Evolutionary conservation across 306 rosid species (phyloP).

Genomic region (Fragaria iinumae): DNA sequence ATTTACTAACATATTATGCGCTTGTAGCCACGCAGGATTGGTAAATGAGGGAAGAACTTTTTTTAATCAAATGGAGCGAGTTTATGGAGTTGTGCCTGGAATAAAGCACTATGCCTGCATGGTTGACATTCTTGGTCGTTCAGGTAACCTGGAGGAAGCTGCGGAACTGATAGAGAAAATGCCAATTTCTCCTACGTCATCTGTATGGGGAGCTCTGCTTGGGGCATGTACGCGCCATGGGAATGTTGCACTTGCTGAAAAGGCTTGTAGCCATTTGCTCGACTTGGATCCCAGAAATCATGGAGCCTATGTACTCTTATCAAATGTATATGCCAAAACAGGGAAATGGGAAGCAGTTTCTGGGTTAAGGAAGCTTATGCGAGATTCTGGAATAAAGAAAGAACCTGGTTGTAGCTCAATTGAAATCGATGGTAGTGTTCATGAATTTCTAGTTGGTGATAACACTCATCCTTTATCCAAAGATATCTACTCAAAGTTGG

Average conservation of each 20-base stretch:
- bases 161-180: conserved; percentile 41
- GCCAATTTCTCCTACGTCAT: conserved; percentile 44
- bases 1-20: conserved; percentile 54
- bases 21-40: conserved; percentile 60
- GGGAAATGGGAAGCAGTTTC: conserved; percentile 65
- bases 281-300: conserved; percentile 58
- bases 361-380: conserved; percentile 52
- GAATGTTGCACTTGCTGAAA: conserved; percentile 55
- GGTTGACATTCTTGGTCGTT: conserved; percentile 56
- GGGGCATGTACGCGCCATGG: conserved; percentile 53
- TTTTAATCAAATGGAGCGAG: conserved; percentile 52
- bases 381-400: conserved; percentile 51
- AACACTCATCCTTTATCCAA: conserved; percentile 45
- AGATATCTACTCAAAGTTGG: conserved; percentile 52
- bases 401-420: conserved; percentile 65
- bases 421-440: conserved; percentile 41
- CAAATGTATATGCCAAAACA: conserved; percentile 55
- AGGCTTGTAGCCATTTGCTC: conserved; percentile 45
- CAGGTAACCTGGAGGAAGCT: conserved; percentile 56
- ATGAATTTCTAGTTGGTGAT: conserved; percentile 58
- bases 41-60: conserved; percentile 45
- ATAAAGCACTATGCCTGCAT: conserved; percentile 55
- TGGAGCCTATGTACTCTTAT: conserved; percentile 60
- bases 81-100: conserved; percentile 52
- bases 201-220: conserved; percentile 61